Evolutionary conservation across 208 protist species (phyloP).

Genomic region (Wallacemonas collosoma): DNA sequence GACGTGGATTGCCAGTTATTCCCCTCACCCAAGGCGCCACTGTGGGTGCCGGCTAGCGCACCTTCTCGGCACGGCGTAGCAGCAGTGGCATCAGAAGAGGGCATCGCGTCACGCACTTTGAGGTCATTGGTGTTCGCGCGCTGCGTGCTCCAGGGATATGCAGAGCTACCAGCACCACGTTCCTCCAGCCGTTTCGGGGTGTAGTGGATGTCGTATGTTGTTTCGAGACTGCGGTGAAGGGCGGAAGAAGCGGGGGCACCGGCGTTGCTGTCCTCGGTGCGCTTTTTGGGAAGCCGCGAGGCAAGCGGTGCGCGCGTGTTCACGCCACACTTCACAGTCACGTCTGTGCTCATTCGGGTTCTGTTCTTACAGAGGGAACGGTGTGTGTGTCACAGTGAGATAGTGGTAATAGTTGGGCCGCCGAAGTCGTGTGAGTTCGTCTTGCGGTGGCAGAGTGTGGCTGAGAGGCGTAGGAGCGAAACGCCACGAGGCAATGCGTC

Average conservation of each 20-base stretch:
- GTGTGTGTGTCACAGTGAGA: too few relatives aligned
- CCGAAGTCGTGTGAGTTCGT: too few relatives aligned
- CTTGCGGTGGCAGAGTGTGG: too few relatives aligned
- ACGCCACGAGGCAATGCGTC: too few relatives aligned
- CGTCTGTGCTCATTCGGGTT: conserved; percentile 25
- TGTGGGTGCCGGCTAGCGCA: neutral
- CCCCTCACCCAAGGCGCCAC: neutral
- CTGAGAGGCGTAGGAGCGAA: too few relatives aligned
- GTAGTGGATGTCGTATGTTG: conserved; percentile 77
- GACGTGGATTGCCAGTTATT: conserved; percentile 59
- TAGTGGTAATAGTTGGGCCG: too few relatives aligned
- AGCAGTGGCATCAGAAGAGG: too few relatives aligned
- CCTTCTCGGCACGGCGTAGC: too few relatives aligned
- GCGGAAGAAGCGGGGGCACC: conserved; percentile 23
- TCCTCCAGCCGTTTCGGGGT: conserved; percentile 15
- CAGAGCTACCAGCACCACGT: neutral
- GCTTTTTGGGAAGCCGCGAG: conserved; percentile 48
- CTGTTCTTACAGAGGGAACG: too few relatives aligned
- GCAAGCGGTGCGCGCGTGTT: conserved; percentile 68
- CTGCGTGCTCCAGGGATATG: conserved; percentile 1
- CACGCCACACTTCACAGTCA: conserved; percentile 72
- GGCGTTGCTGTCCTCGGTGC: conserved; percentile 11
- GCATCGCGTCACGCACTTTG: too few relatives aligned
- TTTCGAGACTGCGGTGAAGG: conserved; percentile 60
- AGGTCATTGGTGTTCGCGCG: neutral